Evolutionary conservation across 2,329 filamentous ascomycete species (phyloP).

Genomic region (Talaromyces sp.): DNA sequence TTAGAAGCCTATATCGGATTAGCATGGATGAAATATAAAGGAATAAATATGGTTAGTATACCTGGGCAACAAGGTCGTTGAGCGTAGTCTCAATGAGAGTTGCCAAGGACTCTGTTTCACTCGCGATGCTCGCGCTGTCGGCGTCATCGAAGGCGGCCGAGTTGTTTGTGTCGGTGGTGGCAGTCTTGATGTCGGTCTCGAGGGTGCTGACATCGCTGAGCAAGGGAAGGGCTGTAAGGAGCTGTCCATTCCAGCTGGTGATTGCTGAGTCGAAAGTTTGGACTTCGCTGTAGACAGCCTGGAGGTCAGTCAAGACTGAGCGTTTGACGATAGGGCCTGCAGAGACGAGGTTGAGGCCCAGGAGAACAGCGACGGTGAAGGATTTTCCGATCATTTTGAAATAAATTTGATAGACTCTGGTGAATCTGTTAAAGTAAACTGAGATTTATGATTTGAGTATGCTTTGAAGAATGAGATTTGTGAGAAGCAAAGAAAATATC

Average conservation of each 20-base stretch:
- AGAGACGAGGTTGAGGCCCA: constrained; percentile 10
- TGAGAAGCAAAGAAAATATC: neutral
- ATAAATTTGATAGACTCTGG: neutral
- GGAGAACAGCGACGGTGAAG: constrained; percentile 1
- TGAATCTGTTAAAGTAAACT: neutral
- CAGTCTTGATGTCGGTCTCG: constrained; percentile 15
- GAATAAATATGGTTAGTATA: neutral
- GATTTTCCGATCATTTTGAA: constrained; percentile 8
- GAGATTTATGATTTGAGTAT: neutral
- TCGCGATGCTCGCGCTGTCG: constrained; percentile 10
- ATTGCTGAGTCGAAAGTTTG: neutral
- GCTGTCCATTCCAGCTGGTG: constrained; percentile 10
- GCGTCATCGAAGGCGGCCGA: constrained; percentile 8
- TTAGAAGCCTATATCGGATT: neutral
- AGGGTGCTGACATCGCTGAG: constrained; percentile 10
- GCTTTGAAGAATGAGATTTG: neutral
- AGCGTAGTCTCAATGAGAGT: constrained; percentile 10
- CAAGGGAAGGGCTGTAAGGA: constrained; percentile 6
- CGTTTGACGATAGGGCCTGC: constrained; percentile 14
- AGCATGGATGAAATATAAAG: neutral
- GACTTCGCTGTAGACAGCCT: constrained; percentile 6
- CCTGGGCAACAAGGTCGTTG: constrained; percentile 6
- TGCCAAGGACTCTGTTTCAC: constrained; percentile 1
- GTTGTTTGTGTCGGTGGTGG: constrained; percentile 12
- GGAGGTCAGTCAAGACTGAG: constrained; percentile 14